Percentiles rank a stretch among this genome's conserved stretches.
These are phyloP conservation scores for Anisodus tanguticus DNA, from an alignment of 257 asterid genomes.

Conservation along the genomic window DNA sequence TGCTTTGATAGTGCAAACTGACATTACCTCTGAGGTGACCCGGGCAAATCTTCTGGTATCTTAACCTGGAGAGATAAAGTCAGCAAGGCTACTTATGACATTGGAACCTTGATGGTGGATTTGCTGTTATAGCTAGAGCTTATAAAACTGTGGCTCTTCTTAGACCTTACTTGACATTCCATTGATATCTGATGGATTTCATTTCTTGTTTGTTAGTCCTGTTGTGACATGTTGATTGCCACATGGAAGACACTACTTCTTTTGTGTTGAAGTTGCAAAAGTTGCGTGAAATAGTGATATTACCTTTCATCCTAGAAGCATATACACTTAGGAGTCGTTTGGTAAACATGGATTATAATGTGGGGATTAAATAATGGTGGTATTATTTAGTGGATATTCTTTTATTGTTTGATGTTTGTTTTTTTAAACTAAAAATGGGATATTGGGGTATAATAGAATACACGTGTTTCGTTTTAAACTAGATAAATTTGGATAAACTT, in stretches of 20 bases:
- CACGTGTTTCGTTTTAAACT: neutral
- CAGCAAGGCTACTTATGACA: neutral
- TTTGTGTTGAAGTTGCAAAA: slow-evolving; percentile 12
- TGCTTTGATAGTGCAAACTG: slow-evolving; percentile 9
- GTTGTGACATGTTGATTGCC: slow-evolving; percentile 14
- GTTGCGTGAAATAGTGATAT: neutral
- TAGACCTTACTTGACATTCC: slow-evolving; percentile 20
- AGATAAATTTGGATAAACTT: neutral
- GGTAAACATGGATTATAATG: neutral
- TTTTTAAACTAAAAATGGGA: neutral
- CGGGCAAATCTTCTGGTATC: slow-evolving; percentile 1
- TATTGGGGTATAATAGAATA: neutral
- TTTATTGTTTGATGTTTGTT: neutral
- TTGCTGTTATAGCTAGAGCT: neutral
- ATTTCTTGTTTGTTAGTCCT: neutral
- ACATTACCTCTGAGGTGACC: slow-evolving; percentile 4
- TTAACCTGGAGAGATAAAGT: slow-evolving; percentile 8
- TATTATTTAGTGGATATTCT: neutral
- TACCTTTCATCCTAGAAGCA: slow-evolving; percentile 11
- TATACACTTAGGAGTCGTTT: neutral
- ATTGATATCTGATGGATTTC: neutral
- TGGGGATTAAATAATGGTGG: neutral
- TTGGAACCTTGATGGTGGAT: neutral
- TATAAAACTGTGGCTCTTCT: neutral
- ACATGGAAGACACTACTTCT: neutral